A percentile compares a stretch with the other conserved stretches of the same genome.
These are phyloP conservation scores for Capronia americana DNA, from an alignment of 2,329 filamentous ascomycete species.

Conservation along the genomic window DNA sequence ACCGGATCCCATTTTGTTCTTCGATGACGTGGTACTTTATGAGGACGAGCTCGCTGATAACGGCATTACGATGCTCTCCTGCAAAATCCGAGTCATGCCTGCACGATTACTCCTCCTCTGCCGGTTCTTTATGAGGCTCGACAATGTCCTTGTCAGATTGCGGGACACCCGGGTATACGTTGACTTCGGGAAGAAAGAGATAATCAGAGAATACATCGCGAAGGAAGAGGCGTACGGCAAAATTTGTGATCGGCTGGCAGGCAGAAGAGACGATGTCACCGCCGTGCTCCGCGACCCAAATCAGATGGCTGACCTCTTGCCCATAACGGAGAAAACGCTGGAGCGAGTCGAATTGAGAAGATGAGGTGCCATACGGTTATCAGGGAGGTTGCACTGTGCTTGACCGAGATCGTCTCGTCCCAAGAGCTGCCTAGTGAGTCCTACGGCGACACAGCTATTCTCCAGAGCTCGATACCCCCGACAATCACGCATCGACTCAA, in stretches of 20 bases:
- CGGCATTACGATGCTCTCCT: slow-evolving; percentile 86
- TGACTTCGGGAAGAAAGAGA: slow-evolving; percentile 78
- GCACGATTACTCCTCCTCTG: slow-evolving; percentile 82
- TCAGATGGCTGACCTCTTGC: slow-evolving; percentile 71
- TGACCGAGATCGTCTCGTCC: not conserved
- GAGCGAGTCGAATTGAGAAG: slow-evolving; percentile 58
- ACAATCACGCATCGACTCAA: not conserved
- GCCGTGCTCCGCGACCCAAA: slow-evolving; percentile 81
- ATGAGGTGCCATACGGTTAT: slow-evolving; percentile 18
- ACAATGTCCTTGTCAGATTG: slow-evolving; percentile 85
- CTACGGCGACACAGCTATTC: not conserved
- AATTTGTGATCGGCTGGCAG: slow-evolving; percentile 71
- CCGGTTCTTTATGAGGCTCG: slow-evolving; percentile 89
- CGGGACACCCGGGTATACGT: slow-evolving; percentile 91
- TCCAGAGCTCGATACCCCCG: not conserved
- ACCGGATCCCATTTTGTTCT: slow-evolving; percentile 93
- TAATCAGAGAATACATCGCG: slow-evolving; percentile 89
- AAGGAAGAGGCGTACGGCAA: slow-evolving; percentile 81
- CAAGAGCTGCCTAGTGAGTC: not conserved
- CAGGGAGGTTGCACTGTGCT: not conserved
- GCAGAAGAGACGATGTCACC: slow-evolving; percentile 73
- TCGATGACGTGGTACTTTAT: slow-evolving; percentile 94
- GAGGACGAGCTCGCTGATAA: slow-evolving; percentile 99
- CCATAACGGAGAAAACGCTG: slow-evolving; percentile 70
- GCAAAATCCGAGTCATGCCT: slow-evolving; percentile 93